These are phyloP conservation scores for Cryphonectria carpinicola DNA, from an alignment of 2,329 filamentous ascomycete genomes.

Conservation along the genomic window DNA sequence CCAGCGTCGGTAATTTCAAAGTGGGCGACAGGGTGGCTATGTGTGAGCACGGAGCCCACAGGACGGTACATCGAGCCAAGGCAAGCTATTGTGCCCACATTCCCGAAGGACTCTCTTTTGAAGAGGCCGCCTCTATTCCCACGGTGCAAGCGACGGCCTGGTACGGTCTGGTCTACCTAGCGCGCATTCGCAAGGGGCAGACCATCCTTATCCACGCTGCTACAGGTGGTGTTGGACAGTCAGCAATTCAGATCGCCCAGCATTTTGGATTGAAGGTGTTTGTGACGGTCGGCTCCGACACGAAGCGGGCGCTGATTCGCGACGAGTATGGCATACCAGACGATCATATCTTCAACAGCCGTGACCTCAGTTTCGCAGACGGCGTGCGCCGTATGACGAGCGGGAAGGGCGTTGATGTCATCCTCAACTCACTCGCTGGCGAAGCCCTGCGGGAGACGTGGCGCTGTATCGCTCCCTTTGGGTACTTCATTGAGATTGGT, in stretches of 20 bases:
- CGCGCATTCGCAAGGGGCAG: constrained; percentile 34
- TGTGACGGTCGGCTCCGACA: constrained; percentile 37
- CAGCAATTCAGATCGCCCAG: constrained; percentile 31
- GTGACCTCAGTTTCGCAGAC: constrained; percentile 33
- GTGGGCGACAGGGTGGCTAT: background rate
- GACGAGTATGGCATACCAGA: constrained; percentile 36
- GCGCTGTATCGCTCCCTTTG: constrained; percentile 9
- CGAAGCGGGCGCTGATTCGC: constrained; percentile 37
- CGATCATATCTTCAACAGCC: constrained; percentile 36
- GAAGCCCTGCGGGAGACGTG: constrained; percentile 32
- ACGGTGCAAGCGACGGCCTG: constrained; percentile 38
- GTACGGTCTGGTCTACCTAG: constrained; percentile 37
- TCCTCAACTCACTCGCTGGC: too few species aligned
- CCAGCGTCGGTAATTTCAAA: background rate
- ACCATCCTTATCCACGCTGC: constrained; percentile 36
- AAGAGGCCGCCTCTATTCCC: constrained; percentile 39
- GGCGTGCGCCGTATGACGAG: constrained; percentile 33
- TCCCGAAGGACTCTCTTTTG: constrained; percentile 38
- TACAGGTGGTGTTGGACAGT: constrained; percentile 33
- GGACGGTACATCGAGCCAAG: background rate
- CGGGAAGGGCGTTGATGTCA: constrained; percentile 19
- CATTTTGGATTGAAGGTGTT: constrained; percentile 35
- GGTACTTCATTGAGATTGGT: constrained; percentile 34
- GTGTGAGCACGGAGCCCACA: background rate
- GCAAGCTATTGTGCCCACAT: constrained; percentile 31